Evolutionary conservation across 2,329 filamentous ascomycete species (phyloP), one percentile per base, ranked within the genome.

Genomic region (Pezicula carpinea): DNA sequence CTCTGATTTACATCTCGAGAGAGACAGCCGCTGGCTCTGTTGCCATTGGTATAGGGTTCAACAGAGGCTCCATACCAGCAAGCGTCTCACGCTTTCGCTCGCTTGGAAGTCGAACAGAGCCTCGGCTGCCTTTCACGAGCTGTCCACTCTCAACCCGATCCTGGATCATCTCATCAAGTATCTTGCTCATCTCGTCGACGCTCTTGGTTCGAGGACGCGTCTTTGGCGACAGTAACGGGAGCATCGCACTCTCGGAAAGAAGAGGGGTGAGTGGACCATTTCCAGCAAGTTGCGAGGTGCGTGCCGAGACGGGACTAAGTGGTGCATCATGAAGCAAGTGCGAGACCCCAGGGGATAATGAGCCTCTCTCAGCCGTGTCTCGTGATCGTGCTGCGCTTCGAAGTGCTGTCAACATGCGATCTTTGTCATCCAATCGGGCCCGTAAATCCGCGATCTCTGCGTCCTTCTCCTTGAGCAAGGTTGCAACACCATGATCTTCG

Each of bases 161-260:
- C 62, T 91, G 87, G 50, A 96, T 93, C 92, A 97, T 96, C 68
- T 96, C 89, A 60, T 97, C 92, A 21, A 96, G 77, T 71, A 96
- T 90, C 59, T 83, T 82, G 56, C 88, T 95, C 83, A 96, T 91
- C 67, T 96, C 91, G 58, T 96, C 90, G 29, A 93, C 86, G 55
- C 87, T 89, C 70, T 78, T 82, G 11, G 74, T 61, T 17, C 57
- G 49, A 44, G 58, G 59, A 6, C 54, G 53, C 8, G 46, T 51
- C 34, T 55, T 60, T 15, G 61, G 59, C 17, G 55, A 57, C 6
- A 55, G 31, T 4, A 59, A 53, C 11, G 31, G 17, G 15, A 26
- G 44, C 23, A 54, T 35, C 15, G 53, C 48, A 18, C 49, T 50
- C 33, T 44, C 40, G 3, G 50, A 18, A 6, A 57, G 38, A 17